phyloP scores from a whole-genome alignment of 73 alveolate genomes.

The Tetrahymena elliotti region DNA sequence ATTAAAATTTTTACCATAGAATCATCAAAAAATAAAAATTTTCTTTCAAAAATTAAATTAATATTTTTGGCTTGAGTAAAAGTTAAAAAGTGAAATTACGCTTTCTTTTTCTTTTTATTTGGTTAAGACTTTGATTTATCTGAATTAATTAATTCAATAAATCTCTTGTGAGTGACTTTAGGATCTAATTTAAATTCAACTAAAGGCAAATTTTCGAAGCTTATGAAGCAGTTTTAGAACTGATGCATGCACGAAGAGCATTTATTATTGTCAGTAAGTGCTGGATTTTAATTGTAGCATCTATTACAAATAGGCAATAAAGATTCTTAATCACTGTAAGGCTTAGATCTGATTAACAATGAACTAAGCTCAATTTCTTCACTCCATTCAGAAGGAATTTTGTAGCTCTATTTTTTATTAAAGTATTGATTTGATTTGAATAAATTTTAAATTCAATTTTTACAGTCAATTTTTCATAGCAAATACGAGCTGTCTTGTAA shows the following conservation, averaged over 20 bases:
- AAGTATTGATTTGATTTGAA: neutral
- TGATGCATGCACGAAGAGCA: slow-evolving; percentile 33
- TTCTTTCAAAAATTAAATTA: neutral
- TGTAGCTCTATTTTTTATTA: neutral
- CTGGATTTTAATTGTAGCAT: neutral
- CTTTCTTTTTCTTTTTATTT: slow-evolving; percentile 4
- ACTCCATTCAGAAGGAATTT: slow-evolving; percentile 45
- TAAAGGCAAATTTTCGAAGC: slow-evolving; percentile 13
- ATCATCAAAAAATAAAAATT: neutral
- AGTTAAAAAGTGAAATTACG: neutral
- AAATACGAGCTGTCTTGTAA: slow-evolving; percentile 18
- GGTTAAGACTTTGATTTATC: slow-evolving; percentile 4
- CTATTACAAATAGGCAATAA: neutral
- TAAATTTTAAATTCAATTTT: neutral
- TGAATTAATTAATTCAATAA: neutral
- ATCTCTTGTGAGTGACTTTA: neutral
- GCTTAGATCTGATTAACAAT: slow-evolving; percentile 24
- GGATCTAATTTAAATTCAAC: slow-evolving; percentile 19
- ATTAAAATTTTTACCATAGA: neutral
- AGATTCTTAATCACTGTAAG: slow-evolving; percentile 11
- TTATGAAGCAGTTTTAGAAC: neutral
- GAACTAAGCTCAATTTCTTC: slow-evolving; percentile 34
- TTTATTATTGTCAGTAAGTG: neutral
- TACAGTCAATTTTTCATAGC: slow-evolving; percentile 37
- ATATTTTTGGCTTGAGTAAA: neutral